These are phyloP conservation scores for Plenodomus tracheiphilus DNA, from an alignment of 2,329 filamentous ascomycete genomes.

Conservation along the genomic window DNA sequence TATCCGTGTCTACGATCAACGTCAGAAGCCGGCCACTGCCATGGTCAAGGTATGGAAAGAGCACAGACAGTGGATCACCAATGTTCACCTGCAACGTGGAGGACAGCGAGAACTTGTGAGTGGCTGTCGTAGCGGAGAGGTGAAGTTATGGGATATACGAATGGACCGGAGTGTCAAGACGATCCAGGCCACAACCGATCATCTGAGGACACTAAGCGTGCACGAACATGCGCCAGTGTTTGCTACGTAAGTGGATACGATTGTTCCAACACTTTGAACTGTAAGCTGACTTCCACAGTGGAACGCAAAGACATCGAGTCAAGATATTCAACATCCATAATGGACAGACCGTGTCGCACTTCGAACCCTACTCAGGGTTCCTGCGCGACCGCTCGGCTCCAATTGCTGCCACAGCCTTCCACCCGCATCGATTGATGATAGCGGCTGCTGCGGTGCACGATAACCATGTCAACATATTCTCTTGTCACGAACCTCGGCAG, in stretches of 20 bases:
- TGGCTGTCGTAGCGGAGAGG: slow-evolving; percentile 88
- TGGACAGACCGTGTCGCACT: slow-evolving; percentile 74
- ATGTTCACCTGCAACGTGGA: slow-evolving; percentile 94
- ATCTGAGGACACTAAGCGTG: slow-evolving; percentile 81
- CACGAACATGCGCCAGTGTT: slow-evolving; percentile 98
- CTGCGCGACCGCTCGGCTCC: slow-evolving; percentile 78
- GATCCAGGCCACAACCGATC: slow-evolving; percentile 74
- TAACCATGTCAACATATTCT: slow-evolving; percentile 87
- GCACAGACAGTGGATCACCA: slow-evolving; percentile 93
- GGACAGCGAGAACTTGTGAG: slow-evolving; percentile 89
- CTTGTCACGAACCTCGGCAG: slow-evolving; percentile 42
- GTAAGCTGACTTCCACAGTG: slow-evolving; percentile 56
- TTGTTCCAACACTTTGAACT: slow-evolving; percentile 64
- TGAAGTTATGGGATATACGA: slow-evolving; percentile 94
- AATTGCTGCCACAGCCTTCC: slow-evolving; percentile 89
- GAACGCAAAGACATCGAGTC: slow-evolving; percentile 83
- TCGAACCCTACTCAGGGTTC: slow-evolving; percentile 91
- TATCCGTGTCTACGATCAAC: slow-evolving; percentile 90
- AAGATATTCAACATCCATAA: slow-evolving; percentile 87
- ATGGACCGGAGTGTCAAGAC: slow-evolving; percentile 77
- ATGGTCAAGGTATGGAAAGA: slow-evolving; percentile 99
- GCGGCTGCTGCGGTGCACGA: slow-evolving; percentile 86
- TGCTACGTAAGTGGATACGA: slow-evolving; percentile 51
- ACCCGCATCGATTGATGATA: slow-evolving; percentile 90
- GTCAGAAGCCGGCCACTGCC: slow-evolving; percentile 77